Conservation (phyloP, 768 basidiomycete species). For the Auriscalpium orientale region DNA sequence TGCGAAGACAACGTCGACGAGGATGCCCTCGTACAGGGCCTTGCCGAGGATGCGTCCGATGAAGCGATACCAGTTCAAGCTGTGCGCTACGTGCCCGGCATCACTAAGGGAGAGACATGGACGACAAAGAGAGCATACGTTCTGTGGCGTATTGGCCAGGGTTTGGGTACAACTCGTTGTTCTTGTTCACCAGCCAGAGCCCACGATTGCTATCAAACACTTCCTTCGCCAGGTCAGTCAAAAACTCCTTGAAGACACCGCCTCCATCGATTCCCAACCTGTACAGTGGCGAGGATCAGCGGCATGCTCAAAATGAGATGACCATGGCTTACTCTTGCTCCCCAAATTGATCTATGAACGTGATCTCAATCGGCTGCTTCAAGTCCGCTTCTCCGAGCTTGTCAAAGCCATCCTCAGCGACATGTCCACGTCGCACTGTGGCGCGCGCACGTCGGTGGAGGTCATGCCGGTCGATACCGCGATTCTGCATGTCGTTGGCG, state of each 20-base stretch:
- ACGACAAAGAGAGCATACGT: constrained; percentile 35
- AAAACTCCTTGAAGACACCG: constrained; percentile 96
- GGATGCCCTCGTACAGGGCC: constrained; percentile 92
- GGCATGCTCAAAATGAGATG: background rate
- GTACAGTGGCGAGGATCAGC: constrained; percentile 1
- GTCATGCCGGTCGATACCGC: constrained; percentile 9
- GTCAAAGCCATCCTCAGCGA: constrained; percentile 91
- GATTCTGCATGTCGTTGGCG: constrained; percentile 41
- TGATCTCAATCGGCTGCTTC: constrained; percentile 78
- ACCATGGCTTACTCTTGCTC: constrained; percentile 60
- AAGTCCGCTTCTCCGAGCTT: constrained; percentile 68
- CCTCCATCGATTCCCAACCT: constrained; percentile 94
- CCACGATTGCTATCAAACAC: constrained; percentile 94
- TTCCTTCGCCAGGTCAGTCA: constrained; percentile 88
- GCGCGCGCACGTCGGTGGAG: constrained; percentile 24
- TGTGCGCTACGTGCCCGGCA: constrained; percentile 47
- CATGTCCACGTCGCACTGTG: constrained; percentile 61
- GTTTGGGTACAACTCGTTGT: constrained; percentile 93
- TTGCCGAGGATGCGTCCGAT: constrained; percentile 93
- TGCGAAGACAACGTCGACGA: constrained; percentile 92
- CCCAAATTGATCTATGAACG: constrained; percentile 89
- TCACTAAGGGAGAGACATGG: background rate
- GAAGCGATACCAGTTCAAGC: constrained; percentile 86
- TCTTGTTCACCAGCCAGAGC: constrained; percentile 84
- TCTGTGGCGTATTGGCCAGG: constrained; percentile 89